Evolutionary conservation across 495 filamentous ascomycete species (phyloP), one percentile per base, ranked within the genome.

Genomic region (Daldinia loculata): DNA sequence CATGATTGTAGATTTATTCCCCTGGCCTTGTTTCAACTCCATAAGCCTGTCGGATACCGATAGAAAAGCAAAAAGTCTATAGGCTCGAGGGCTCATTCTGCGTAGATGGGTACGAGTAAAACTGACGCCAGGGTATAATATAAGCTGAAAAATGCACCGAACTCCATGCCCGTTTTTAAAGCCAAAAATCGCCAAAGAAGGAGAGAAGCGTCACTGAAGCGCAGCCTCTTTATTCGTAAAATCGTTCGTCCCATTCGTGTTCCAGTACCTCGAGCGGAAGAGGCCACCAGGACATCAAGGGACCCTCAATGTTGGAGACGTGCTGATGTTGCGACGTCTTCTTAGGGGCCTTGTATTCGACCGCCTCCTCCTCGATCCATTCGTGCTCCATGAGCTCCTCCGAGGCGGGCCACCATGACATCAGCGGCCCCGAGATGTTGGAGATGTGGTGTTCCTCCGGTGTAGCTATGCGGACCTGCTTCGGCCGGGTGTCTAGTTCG

Each of bases 261-360:
- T 74, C 63, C 38, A 72, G 19, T 4, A 66, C 29, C 4, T 76
- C 64, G 2, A 74, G n/a, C 1, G 62, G 56, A 30, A 66, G 52
- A 3, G 75, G 75, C 75, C 75, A 77, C 75, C 75, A 77, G 7
- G 74, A 69, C 75, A 77, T 77, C 29, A 74, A 6, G 9, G 74
- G 56, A 1, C 75, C 75, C 4, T 61, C 39, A 27, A 74, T 66
- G 29, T 30, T 57, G 1, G 66, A 69, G 39, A 77, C 75, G 14
- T 76, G 74, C 11, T 70, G 36, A 12, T 63, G 34, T 2, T 19
- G 11, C 11, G 50, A 61, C 30, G 60, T 45, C 34, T 34, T 26
- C 14, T 65, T 56, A 17, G 61, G 14, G 34, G 6, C 43, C 6
- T 71, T 52, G 50, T 45, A 53, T 24, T 58, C 17, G 9, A 36